Evolutionary conservation across 2,329 filamentous ascomycete species (phyloP), one percentile per base, ranked within the genome.

Genomic region (Phaeosphaeria sp.): DNA sequence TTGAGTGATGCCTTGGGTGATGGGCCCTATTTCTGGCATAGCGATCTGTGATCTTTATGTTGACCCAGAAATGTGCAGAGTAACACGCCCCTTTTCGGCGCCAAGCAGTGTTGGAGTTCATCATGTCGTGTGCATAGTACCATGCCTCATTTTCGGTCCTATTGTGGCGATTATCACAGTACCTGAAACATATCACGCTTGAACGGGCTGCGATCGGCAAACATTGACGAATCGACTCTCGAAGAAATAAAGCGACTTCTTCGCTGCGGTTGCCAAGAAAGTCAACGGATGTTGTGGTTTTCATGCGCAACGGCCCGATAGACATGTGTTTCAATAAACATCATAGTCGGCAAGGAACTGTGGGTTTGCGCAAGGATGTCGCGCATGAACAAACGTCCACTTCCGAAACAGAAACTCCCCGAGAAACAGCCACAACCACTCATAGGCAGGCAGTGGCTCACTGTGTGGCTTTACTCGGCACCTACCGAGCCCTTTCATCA

Each of bases 121-220:
- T 3, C 25, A 24, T 3, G 8, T 25, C 21, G 33, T 17, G 6
- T 17, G 55, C 47, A 55, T 57, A 42, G 55, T 58, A 56, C 51
- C 27, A 18, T 47, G 21, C 36, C 39, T 27, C 45, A 39, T 13
- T 18, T 25, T 54, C 54, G 57, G 57, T 42, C 42, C 21, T 44
- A 65, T 55, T 57, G 52, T 59, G 62, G 59, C 50, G 53, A 60
- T 53, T 42, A 55, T 51, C 43, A 24, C 51, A 47, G 43, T 8
- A 43, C 30, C 49, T 60, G 56, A 62, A 65, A 65, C 55, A 54
- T 11, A 18, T 18, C 21, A 45, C n/a, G 18, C 6, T 11, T 40
- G 6, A 13, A 42, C 22, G 1, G 49, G 61, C 44, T 53, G 18
- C 30, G 48, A 52, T 58, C 52, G 44, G 49, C 24, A 18, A 6